These are phyloP conservation scores for Calycina herbarum DNA, from an alignment of 2,329 filamentous ascomycete genomes.

Conservation along the genomic window DNA sequence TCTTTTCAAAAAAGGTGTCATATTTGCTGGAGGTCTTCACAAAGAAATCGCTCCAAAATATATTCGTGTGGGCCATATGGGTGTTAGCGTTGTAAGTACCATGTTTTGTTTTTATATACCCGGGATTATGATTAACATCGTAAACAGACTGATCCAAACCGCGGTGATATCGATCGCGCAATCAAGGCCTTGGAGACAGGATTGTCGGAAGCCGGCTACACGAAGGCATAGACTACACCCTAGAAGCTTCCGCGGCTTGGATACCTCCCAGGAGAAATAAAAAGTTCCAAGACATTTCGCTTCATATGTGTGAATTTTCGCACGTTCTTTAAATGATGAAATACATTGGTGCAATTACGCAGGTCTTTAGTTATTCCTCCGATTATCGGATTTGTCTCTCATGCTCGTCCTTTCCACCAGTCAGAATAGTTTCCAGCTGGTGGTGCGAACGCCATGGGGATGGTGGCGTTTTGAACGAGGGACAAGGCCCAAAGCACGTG, in stretches of 20 bases:
- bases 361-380: not conserved
- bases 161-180: slow-evolving; percentile 82
- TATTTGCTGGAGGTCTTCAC: slow-evolving; percentile 94
- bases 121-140: slow-evolving; percentile 17
- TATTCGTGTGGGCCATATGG: slow-evolving; percentile 97
- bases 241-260: not conserved
- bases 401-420: slow-evolving; percentile 1
- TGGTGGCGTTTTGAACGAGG: not conserved
- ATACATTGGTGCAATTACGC: slow-evolving; percentile 22
- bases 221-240: slow-evolving; percentile 36
- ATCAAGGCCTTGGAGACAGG: slow-evolving; percentile 74
- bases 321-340: slow-evolving; percentile 22
- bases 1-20: slow-evolving; percentile 80
- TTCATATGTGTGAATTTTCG: slow-evolving; percentile 9
- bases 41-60: slow-evolving; percentile 94
- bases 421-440: not conserved
- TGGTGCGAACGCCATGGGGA: not conserved
- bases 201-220: slow-evolving; percentile 71
- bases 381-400: not conserved
- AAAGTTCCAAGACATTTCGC: not conserved
- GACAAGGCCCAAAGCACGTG: not conserved
- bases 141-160: slow-evolving; percentile 67
- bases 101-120: not conserved
- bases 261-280: not conserved
- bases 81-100: slow-evolving; percentile 73